Evolutionary conservation across 306 rosid species (phyloP).

Genomic region (Benincasa hispida): DNA sequence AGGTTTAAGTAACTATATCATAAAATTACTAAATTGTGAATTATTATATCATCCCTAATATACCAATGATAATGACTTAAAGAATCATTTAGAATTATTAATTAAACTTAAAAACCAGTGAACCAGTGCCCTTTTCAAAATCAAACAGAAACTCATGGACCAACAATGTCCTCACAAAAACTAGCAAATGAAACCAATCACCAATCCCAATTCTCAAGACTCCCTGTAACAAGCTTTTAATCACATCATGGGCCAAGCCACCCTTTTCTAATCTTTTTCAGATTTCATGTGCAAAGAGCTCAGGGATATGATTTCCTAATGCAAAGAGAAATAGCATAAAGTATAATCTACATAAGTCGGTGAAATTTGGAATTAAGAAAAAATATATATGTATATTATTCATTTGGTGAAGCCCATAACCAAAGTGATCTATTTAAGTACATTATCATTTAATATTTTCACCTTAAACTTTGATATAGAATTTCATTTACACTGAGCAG

Average conservation of each 20-base stretch:
- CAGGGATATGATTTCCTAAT: not conserved
- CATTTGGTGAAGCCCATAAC: not conserved
- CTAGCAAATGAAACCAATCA: no score
- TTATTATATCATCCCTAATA: no score
- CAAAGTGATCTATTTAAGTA: not conserved
- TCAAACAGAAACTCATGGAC: no score
- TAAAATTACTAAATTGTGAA: no score
- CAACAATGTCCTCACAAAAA: no score
- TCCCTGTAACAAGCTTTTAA: not conserved
- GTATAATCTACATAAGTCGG: not conserved
- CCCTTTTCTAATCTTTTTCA: not conserved
- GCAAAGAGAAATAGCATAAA: not conserved
- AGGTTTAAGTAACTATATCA: no score
- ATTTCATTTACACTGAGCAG: constrained; percentile 3
- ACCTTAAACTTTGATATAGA: not conserved
- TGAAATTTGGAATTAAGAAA: not conserved
- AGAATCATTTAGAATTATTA: no score
- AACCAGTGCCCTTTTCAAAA: no score
- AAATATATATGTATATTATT: not conserved
- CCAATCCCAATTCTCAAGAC: no score
- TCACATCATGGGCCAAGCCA: not conserved
- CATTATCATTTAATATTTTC: not conserved
- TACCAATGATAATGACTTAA: no score
- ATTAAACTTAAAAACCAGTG: no score
- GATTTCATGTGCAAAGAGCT: not conserved